Conservation (phyloP, 108 stramenopile species). For the Cyclostephanos tholiformis region DNA sequence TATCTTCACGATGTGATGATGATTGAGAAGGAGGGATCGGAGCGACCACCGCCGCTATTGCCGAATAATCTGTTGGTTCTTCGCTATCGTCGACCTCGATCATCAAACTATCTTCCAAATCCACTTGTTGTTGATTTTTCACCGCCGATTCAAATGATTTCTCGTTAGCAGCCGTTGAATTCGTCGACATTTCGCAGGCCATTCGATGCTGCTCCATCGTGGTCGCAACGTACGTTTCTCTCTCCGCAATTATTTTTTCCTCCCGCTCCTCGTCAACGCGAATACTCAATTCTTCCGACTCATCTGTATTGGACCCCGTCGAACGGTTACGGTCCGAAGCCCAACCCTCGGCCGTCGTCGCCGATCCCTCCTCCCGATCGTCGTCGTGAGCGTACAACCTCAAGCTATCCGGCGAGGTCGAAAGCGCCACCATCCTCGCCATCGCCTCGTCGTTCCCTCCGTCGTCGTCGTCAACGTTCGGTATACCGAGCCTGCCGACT, state of each 20-base stretch:
- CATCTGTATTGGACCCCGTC: no score
- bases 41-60: background rate
- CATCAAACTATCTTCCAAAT: background rate
- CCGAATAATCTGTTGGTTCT: no score
- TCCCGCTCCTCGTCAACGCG: no score
- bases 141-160: no score
- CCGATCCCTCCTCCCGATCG: conserved; percentile 1
- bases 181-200: no score
- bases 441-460: conserved; percentile 17
- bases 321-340: no score
- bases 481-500: background rate
- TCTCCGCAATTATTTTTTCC: background rate
- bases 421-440: background rate
- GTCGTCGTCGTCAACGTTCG: no score
- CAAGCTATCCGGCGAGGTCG: background rate
- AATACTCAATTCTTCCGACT: no score
- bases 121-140: background rate
- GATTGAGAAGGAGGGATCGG: background rate
- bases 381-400: background rate
- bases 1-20: background rate
- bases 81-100: no score
- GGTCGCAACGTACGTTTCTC: background rate
- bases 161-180: no score
- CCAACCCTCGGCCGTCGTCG: background rate
- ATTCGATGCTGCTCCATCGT: background rate